Percentiles rank a stretch among this genome's conserved stretches.
Evolutionary conservation across 179 eudicot species (phyloP).

Genomic region (Actinidia arguta): DNA sequence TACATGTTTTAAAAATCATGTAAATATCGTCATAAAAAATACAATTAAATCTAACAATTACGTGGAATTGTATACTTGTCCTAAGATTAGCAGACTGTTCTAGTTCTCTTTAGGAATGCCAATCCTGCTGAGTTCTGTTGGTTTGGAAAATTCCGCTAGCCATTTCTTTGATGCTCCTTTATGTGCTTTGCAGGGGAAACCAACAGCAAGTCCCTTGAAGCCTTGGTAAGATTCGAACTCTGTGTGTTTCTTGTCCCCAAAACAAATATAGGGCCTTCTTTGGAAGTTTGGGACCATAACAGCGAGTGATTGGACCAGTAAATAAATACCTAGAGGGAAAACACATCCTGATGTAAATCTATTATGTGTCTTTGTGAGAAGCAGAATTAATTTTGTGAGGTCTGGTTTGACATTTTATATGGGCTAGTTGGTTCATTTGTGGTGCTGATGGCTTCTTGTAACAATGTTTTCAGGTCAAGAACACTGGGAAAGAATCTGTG

Average conservation of each 20-base stretch:
- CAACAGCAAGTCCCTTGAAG: slow-evolving; percentile 77
- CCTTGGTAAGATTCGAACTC: slow-evolving; percentile 60
- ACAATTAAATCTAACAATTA: not conserved
- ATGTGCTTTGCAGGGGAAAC: slow-evolving; percentile 70
- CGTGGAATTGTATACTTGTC: not conserved
- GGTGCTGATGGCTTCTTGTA: not conserved
- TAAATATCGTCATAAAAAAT: not conserved
- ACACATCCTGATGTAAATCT: too few relatives aligned
- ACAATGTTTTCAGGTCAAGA: slow-evolving; percentile 65
- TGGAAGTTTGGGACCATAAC: not conserved
- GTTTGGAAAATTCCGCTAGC: not conserved
- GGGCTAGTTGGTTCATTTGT: not conserved
- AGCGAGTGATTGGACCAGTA: too few relatives aligned
- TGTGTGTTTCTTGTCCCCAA: not conserved
- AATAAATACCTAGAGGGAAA: too few relatives aligned
- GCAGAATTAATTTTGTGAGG: too few relatives aligned
- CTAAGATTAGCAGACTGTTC: not conserved
- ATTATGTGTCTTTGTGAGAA: too few relatives aligned
- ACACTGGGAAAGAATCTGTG: slow-evolving; percentile 84
- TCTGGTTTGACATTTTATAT: not conserved
- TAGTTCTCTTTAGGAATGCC: not conserved
- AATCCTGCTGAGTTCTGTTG: not conserved
- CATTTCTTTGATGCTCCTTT: not conserved
- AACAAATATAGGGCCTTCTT: not conserved
- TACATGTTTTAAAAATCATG: too few relatives aligned